Evolutionary conservation across 805 yeast species (phyloP).

Genomic region (Sugiyamaella boreocaroliniensis): DNA sequence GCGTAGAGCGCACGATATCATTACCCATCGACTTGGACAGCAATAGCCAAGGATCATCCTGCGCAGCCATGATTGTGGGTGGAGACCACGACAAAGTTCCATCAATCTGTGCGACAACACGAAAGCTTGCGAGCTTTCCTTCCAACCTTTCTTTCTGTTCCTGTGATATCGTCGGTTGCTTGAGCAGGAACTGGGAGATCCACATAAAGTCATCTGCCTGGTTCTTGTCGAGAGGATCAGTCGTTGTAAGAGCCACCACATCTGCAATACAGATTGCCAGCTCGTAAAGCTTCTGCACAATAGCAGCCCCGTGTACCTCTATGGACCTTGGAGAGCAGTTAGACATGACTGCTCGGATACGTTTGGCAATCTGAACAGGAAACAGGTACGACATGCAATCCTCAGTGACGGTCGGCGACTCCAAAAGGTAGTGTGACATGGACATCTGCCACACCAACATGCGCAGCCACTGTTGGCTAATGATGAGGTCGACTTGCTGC

Average conservation of each 20-base stretch:
- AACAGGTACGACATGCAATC: constrained; percentile 13
- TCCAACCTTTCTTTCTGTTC: constrained; percentile 7
- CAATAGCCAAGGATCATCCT: constrained; percentile 7
- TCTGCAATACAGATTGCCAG: constrained; percentile 11
- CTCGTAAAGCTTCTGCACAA: constrained; percentile 11
- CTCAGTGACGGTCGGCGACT: neutral
- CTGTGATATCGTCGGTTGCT: constrained; percentile 5
- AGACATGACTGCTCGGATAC: constrained; percentile 5
- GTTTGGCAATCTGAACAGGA: constrained; percentile 12
- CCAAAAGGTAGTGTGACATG: constrained; percentile 10
- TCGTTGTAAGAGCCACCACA: constrained; percentile 8
- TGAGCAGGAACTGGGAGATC: constrained; percentile 11
- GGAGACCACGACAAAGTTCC: neutral
- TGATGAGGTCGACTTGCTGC: constrained; percentile 13
- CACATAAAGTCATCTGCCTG: constrained; percentile 12
- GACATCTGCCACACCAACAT: constrained; percentile 17
- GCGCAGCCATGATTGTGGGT: neutral
- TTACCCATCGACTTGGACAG: constrained; percentile 2
- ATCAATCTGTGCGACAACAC: neutral
- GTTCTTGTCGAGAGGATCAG: constrained; percentile 4
- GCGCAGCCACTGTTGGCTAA: constrained; percentile 16
- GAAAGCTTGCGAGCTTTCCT: constrained; percentile 7
- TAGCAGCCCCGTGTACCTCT: constrained; percentile 11
- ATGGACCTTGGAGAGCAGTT: constrained; percentile 5
- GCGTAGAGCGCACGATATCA: neutral